These are phyloP conservation scores for Xylaria scruposa DNA, from an alignment of 495 filamentous ascomycete species.

Conservation along the genomic window DNA sequence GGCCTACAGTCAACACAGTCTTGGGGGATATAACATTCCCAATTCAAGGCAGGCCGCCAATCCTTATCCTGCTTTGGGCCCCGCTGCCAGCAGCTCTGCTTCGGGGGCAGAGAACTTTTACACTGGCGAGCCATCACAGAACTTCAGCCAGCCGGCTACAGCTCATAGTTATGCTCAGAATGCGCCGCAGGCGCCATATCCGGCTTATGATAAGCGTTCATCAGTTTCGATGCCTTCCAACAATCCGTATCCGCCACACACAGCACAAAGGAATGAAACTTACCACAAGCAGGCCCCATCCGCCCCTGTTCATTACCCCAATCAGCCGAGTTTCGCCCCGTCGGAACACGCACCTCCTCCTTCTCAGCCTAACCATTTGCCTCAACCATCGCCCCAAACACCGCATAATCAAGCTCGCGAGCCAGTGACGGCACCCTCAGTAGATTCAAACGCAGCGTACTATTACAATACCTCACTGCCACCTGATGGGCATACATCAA, in stretches of 20 bases:
- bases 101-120: constrained; percentile 81
- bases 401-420: constrained; percentile 40
- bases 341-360: constrained; percentile 34
- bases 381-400: constrained; percentile 44
- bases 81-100: constrained; percentile 47
- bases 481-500: constrained; percentile 42
- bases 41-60: constrained; percentile 61
- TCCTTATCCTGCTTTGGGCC: constrained; percentile 71
- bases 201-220: constrained; percentile 47
- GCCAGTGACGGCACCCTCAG: constrained; percentile 42
- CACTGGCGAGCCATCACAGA: constrained; percentile 66
- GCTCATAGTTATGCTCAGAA: constrained; percentile 47
- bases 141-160: constrained; percentile 55
- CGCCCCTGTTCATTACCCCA: constrained; percentile 44
- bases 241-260: constrained; percentile 56
- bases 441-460: constrained; percentile 55
- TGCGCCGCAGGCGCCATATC: constrained; percentile 45
- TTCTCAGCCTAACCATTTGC: constrained; percentile 38
- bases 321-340: constrained; percentile 44
- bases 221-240: constrained; percentile 43
- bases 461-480: constrained; percentile 54
- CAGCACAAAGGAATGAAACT: constrained; percentile 52
- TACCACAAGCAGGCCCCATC: constrained; percentile 47
- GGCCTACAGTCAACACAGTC: constrained; percentile 83
- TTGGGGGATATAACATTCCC: constrained; percentile 60